Conservation (phyloP, 2,329 filamentous ascomycete genomes). For the Dactylellina parvicollis region DNA sequence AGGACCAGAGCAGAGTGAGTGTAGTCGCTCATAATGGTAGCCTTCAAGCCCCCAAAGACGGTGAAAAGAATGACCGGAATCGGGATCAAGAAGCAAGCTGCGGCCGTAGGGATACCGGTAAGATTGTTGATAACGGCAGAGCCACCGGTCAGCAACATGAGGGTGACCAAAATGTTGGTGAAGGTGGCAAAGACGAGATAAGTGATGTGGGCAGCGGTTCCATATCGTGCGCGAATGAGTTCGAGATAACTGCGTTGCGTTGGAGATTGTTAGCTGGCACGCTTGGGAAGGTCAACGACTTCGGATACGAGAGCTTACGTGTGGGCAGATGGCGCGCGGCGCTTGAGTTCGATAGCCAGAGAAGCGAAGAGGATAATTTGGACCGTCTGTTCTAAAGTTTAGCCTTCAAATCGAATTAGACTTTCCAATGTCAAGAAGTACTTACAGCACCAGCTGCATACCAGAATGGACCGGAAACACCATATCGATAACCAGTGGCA, state of each 20-base stretch:
- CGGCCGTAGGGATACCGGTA: slow-evolving; percentile 78
- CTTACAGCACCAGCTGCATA: slow-evolving; percentile 52
- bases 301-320: slow-evolving; percentile 61
- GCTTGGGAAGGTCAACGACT: neutral
- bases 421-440: neutral
- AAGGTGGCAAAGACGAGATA: slow-evolving; percentile 84
- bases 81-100: slow-evolving; percentile 84
- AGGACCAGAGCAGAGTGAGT: slow-evolving; percentile 86
- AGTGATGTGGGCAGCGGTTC: slow-evolving; percentile 75
- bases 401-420: neutral
- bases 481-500: slow-evolving; percentile 83
- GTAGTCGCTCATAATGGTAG: slow-evolving; percentile 85
- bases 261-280: slow-evolving; percentile 6
- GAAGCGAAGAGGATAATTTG: slow-evolving; percentile 91
- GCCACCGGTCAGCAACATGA: slow-evolving; percentile 88
- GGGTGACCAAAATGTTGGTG: slow-evolving; percentile 86
- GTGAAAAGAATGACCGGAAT: slow-evolving; percentile 85
- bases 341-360: slow-evolving; percentile 87
- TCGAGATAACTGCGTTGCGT: slow-evolving; percentile 63
- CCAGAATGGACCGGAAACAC: slow-evolving; percentile 73
- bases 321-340: slow-evolving; percentile 86
- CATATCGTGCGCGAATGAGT: slow-evolving; percentile 83
- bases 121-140: slow-evolving; percentile 76
- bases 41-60: slow-evolving; percentile 61
- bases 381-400: slow-evolving; percentile 37